phyloP scores from a whole-genome alignment of 1,284 basidiomycete species.

The Puccinia polysora region DNA sequence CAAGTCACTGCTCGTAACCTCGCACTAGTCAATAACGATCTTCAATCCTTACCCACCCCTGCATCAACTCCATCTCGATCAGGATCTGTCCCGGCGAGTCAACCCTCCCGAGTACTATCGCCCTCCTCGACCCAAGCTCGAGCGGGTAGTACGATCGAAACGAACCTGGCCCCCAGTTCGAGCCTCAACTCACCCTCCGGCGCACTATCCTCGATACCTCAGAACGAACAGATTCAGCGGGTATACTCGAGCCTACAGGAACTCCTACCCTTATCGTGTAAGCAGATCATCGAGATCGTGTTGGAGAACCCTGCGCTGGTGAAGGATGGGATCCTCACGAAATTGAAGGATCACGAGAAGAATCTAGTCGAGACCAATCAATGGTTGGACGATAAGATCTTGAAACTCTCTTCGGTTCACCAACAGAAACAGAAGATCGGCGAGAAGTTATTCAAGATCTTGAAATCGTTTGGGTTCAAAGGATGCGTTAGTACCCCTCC shows the following conservation, averaged over 20 bases:
- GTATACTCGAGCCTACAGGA: no score
- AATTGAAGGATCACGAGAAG: no score
- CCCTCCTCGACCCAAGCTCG: constrained; percentile 6
- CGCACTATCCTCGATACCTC: not conserved
- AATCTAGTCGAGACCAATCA: constrained; percentile 1
- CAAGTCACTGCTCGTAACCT: not conserved
- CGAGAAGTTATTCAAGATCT: constrained; percentile 61
- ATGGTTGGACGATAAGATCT: constrained; percentile 20
- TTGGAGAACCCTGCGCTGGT: no score
- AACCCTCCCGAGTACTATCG: not conserved
- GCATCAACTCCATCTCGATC: not conserved
- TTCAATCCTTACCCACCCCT: not conserved
- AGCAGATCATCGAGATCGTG: not conserved
- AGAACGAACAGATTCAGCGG: no score
- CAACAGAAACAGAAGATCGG: constrained; percentile 48
- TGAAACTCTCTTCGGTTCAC: not conserved
- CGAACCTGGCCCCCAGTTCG: not conserved
- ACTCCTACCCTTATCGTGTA: no score
- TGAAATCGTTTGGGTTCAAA: constrained; percentile 74
- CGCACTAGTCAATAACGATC: not conserved
- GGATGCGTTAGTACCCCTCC: constrained; percentile 61
- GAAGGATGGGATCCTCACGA: no score
- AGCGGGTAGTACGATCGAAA: not conserved
- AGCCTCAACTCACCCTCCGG: not conserved
- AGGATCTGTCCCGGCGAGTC: no score